Conservation (phyloP, 345 rosid species). For the Camelina hispida region DNA sequence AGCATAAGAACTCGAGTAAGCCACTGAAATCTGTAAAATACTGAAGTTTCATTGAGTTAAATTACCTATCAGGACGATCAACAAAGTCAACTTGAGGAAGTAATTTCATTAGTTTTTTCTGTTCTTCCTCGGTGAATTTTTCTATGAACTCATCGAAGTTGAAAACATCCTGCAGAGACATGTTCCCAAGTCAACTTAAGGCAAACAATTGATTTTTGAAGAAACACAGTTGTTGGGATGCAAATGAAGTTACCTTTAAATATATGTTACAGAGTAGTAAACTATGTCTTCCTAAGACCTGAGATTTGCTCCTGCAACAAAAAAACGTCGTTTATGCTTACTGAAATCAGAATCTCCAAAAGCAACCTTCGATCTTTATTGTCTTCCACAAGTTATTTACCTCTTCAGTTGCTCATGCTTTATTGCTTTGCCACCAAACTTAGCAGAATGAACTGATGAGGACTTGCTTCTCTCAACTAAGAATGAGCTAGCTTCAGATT, state of each 20-base stretch:
- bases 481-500: constrained; percentile 97
- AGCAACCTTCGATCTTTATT: constrained; percentile 9
- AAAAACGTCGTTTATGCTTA: neutral
- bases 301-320: constrained; percentile 72
- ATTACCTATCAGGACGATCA: constrained; percentile 64
- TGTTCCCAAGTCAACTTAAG: neutral
- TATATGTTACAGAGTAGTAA: constrained; percentile 75
- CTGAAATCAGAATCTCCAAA: constrained; percentile 1
- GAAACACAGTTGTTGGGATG: constrained; percentile 4
- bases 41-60: constrained; percentile 17
- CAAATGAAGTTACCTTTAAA: constrained; percentile 66
- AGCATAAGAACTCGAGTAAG: constrained; percentile 9
- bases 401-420: constrained; percentile 63
- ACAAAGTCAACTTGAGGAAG: constrained; percentile 68
- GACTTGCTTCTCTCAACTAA: constrained; percentile 71
- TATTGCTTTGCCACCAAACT: constrained; percentile 39
- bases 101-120: constrained; percentile 68
- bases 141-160: constrained; percentile 77
- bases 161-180: constrained; percentile 61
- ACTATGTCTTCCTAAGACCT: constrained; percentile 57
- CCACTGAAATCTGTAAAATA: constrained; percentile 4
- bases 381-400: constrained; percentile 47
- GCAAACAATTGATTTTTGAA: neutral
- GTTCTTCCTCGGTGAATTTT: constrained; percentile 75
- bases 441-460: constrained; percentile 38